phyloP scores from a whole-genome alignment of 2,329 filamentous ascomycete species.

The Trichoderma citrinoviride region DNA sequence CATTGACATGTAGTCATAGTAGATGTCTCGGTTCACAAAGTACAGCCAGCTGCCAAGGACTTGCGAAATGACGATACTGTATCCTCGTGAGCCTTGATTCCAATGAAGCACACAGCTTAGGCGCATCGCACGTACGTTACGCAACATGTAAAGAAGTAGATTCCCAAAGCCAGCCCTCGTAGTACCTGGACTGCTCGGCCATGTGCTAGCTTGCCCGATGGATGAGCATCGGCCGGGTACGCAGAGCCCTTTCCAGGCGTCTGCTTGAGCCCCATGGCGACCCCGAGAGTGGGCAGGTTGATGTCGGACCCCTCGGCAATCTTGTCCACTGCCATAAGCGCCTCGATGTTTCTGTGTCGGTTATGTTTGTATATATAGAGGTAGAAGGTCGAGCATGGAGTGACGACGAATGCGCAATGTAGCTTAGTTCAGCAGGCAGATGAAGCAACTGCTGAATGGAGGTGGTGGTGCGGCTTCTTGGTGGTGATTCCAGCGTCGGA shows the following conservation, averaged over 20 bases:
- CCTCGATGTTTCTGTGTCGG: background rate
- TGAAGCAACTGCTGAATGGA: background rate
- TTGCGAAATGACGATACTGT: slow-evolving; percentile 67
- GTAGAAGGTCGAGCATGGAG: background rate
- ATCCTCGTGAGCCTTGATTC: slow-evolving; percentile 19
- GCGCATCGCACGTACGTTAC: slow-evolving; percentile 43
- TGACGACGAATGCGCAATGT: background rate
- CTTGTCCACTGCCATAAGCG: slow-evolving; percentile 30
- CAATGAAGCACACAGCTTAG: background rate
- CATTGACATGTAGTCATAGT: slow-evolving; percentile 82
- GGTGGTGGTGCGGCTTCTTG: slow-evolving; percentile 6
- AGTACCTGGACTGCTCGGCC: slow-evolving; percentile 49
- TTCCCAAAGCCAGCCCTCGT: slow-evolving; percentile 49
- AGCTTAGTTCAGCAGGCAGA: background rate
- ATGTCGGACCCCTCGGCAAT: slow-evolving; percentile 28
- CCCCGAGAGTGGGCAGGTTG: slow-evolving; percentile 33
- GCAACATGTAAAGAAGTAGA: slow-evolving; percentile 53
- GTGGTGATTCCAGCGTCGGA: background rate
- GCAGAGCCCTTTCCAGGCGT: slow-evolving; percentile 24
- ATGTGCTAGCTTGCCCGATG: slow-evolving; percentile 55
- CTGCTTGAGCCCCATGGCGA: slow-evolving; percentile 27
- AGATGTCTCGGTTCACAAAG: slow-evolving; percentile 70
- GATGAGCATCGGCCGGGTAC: slow-evolving; percentile 40
- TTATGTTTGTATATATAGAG: background rate
- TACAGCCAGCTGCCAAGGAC: slow-evolving; percentile 75